These are phyloP conservation scores for Phialophora chinensis DNA, from an alignment of 2,329 filamentous ascomycete genomes.

Conservation along the genomic window DNA sequence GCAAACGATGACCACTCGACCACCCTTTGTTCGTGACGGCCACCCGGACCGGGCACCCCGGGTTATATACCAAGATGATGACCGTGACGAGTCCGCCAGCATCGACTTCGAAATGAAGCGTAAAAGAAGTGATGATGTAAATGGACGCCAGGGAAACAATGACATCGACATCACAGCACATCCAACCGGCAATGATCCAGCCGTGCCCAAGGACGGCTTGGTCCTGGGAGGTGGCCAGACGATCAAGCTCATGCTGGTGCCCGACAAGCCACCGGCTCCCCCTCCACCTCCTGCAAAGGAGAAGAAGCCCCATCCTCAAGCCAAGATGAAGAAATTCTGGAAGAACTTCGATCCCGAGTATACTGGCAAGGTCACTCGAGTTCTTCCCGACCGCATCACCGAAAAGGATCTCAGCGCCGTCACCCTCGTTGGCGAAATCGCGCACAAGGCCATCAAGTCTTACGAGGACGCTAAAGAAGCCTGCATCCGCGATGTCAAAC, in stretches of 20 bases:
- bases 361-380: constrained; percentile 73
- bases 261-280: constrained; percentile 28
- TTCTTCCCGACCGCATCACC: constrained; percentile 64
- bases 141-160: constrained; percentile 8
- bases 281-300: constrained; percentile 48
- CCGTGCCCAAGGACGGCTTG: constrained; percentile 21
- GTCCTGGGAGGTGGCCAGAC: constrained; percentile 32
- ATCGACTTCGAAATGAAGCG: constrained; percentile 12
- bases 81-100: constrained; percentile 15
- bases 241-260: constrained; percentile 36
- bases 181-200: constrained; percentile 27
- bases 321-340: constrained; percentile 76
- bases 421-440: constrained; percentile 62
- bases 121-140: background rate
- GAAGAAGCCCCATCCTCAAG: constrained; percentile 64
- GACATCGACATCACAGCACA: constrained; percentile 25
- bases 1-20: constrained; percentile 29
- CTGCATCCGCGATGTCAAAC: constrained; percentile 67
- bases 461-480: constrained; percentile 74
- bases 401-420: constrained; percentile 69
- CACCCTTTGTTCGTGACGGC: constrained; percentile 20
- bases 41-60: constrained; percentile 9
- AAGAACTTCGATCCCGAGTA: constrained; percentile 72
- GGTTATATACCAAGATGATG: constrained; percentile 13
- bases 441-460: constrained; percentile 66